A percentile compares a stretch with the other conserved stretches of the same genome.
Conservation (phyloP, 257 asterid species). For the Handroanthus guayacan region DNA sequence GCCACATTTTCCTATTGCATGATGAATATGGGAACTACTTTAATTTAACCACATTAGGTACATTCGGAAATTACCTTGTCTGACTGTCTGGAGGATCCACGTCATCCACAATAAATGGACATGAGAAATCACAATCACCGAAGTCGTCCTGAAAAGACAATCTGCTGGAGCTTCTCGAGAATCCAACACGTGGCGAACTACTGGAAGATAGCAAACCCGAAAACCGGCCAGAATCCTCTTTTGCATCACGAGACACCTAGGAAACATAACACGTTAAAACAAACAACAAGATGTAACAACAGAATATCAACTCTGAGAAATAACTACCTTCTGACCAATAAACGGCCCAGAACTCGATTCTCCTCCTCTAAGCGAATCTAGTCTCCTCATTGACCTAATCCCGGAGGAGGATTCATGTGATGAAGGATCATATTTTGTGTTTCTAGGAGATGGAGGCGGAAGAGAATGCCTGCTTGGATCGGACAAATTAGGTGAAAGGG, state of each 20-base stretch:
- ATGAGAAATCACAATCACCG: constrained; percentile 80
- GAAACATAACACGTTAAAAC: constrained; percentile 30
- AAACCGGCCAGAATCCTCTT: constrained; percentile 96
- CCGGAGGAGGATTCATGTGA: constrained; percentile 90
- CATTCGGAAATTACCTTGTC: constrained; percentile 56
- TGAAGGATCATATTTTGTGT: constrained; percentile 70
- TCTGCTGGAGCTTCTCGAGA: constrained; percentile 95
- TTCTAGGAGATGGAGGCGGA: constrained; percentile 87
- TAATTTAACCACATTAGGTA: not conserved
- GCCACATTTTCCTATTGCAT: constrained; percentile 23
- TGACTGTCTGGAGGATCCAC: constrained; percentile 76
- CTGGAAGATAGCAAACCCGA: constrained; percentile 87
- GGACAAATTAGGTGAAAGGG: constrained; percentile 85
- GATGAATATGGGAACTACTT: constrained; percentile 22
- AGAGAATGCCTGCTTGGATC: constrained; percentile 88
- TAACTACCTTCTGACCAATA: constrained; percentile 71
- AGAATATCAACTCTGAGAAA: constrained; percentile 19
- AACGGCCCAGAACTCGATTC: constrained; percentile 61
- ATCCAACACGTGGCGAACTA: constrained; percentile 91
- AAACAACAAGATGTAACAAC: constrained; percentile 28
- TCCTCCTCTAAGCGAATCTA: constrained; percentile 67
- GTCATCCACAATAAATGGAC: constrained; percentile 97
- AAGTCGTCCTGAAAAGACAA: constrained; percentile 95
- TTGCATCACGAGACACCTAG: constrained; percentile 80
- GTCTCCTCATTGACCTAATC: constrained; percentile 66